Evolutionary conservation across 2,329 filamentous ascomycete species (phyloP).

Genomic region (Passalora sequoiae): DNA sequence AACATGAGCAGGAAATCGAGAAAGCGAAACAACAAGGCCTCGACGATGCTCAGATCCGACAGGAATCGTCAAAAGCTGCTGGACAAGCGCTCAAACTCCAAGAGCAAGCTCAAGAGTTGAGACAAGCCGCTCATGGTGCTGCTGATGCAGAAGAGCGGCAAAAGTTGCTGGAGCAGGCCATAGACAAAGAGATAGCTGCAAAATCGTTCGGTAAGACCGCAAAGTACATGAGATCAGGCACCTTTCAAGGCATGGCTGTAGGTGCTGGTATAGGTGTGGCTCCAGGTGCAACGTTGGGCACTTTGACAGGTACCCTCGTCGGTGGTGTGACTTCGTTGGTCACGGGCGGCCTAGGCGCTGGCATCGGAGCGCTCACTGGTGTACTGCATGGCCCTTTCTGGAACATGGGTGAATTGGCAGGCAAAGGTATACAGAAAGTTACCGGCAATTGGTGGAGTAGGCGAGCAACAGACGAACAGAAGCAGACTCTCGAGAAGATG

Average conservation of each 20-base stretch:
- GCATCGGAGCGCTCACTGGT: conserved; percentile 22
- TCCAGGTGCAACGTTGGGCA: conserved; percentile 26
- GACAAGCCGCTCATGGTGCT: conserved; percentile 27
- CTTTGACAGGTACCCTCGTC: conserved; percentile 30
- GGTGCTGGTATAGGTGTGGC: conserved; percentile 30
- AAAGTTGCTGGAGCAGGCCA: conserved; percentile 30
- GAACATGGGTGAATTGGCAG: conserved; percentile 26
- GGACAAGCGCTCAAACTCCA: conserved; percentile 23
- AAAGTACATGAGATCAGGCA: conserved; percentile 28
- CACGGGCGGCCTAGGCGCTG: conserved; percentile 28
- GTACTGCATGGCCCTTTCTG: conserved; percentile 28
- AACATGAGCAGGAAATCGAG: neutral
- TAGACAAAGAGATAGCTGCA: conserved; percentile 28
- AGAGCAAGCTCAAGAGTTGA: conserved; percentile 27
- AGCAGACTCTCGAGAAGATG: conserved; percentile 31
- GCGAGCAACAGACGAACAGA: conserved; percentile 30
- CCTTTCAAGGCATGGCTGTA: conserved; percentile 30
- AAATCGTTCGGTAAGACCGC: conserved; percentile 33
- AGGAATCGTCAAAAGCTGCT: conserved; percentile 28
- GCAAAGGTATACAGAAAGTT: conserved; percentile 24
- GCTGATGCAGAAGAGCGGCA: conserved; percentile 32
- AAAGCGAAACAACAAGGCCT: conserved; percentile 1
- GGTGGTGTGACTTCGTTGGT: conserved; percentile 26
- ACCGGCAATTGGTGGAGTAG: conserved; percentile 29
- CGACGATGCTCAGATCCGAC: conserved; percentile 19